A percentile compares a stretch with the other conserved stretches of the same genome.
phyloP scores from a whole-genome alignment of 371 early-diverging fungal genomes.

The Phascolomyces articulosus region DNA sequence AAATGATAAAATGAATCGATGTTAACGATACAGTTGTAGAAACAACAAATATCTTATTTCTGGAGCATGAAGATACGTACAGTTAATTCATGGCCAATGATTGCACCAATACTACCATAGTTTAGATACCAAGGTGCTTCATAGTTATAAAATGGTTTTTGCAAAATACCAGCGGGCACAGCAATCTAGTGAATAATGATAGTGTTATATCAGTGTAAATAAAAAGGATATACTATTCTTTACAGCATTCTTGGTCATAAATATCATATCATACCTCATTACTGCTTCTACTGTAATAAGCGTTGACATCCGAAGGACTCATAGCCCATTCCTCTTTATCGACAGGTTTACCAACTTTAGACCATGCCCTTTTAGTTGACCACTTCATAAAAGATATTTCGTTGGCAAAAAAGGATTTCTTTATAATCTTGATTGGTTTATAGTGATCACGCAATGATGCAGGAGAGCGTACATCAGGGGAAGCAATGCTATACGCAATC shows the following conservation, averaged over 20 bases:
- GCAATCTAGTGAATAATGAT: conserved; percentile 46
- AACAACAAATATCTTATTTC: not conserved
- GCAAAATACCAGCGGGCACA: conserved; percentile 66
- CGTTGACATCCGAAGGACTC: conserved; percentile 66
- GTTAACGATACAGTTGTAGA: too few species aligned
- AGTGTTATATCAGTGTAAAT: too few species aligned
- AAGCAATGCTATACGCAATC: conserved; percentile 52
- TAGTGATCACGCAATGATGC: conserved; percentile 48
- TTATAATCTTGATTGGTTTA: conserved; percentile 25
- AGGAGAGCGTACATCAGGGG: conserved; percentile 53
- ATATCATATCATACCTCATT: conserved; percentile 36
- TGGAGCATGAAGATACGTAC: conserved; percentile 28
- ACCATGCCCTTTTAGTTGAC: conserved; percentile 22
- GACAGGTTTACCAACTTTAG: conserved; percentile 36
- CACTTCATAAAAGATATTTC: conserved; percentile 28
- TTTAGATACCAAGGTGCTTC: conserved; percentile 58
- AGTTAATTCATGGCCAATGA: conserved; percentile 67
- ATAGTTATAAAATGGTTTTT: conserved; percentile 46
- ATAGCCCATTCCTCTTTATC: conserved; percentile 56
- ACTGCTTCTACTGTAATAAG: conserved; percentile 52
- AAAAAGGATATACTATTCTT: too few species aligned
- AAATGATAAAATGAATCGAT: not conserved
- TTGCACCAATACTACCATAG: conserved; percentile 62
- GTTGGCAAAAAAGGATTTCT: conserved; percentile 48
- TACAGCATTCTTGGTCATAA: too few species aligned